A percentile compares a stretch with the other conserved stretches of the same genome.
Conservation (phyloP, 257 asterid genomes). For the Petunia axillaris region DNA sequence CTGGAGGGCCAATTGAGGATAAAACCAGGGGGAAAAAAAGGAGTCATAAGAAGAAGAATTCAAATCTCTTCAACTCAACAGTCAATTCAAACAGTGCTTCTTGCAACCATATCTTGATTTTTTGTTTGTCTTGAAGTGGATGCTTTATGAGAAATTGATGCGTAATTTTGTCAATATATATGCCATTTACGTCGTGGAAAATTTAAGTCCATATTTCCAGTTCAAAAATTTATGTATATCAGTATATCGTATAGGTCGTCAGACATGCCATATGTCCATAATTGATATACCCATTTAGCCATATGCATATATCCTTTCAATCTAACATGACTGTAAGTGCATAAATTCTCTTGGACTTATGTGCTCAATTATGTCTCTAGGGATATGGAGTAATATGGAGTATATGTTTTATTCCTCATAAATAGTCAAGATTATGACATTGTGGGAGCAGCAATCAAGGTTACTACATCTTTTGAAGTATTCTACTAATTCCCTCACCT, state of each 20-base stretch:
- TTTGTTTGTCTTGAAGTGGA: neutral
- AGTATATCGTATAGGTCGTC: neutral
- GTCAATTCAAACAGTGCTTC: conserved; percentile 17
- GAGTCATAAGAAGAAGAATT: neutral
- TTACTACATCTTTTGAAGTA: too few relatives aligned
- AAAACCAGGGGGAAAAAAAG: neutral
- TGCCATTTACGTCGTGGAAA: neutral
- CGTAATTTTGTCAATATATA: neutral
- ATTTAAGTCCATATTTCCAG: conserved; percentile 9
- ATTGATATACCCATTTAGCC: conserved; percentile 5
- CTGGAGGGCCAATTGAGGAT: conserved; percentile 19
- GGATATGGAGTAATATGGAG: neutral
- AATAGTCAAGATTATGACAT: too few relatives aligned
- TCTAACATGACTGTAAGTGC: neutral
- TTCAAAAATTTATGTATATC: neutral
- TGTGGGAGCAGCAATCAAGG: too few relatives aligned
- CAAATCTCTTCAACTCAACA: conserved; percentile 9
- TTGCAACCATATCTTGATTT: conserved; percentile 7
- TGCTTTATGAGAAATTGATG: neutral
- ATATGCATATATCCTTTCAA: neutral
- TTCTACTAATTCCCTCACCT: too few relatives aligned
- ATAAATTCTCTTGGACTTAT: neutral
- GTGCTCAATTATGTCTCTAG: neutral
- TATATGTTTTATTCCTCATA: neutral
- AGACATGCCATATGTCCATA: neutral